Base-by-base conservation (phyloP, 306 rosid genomes). In the Cercis canadensis region DNA sequence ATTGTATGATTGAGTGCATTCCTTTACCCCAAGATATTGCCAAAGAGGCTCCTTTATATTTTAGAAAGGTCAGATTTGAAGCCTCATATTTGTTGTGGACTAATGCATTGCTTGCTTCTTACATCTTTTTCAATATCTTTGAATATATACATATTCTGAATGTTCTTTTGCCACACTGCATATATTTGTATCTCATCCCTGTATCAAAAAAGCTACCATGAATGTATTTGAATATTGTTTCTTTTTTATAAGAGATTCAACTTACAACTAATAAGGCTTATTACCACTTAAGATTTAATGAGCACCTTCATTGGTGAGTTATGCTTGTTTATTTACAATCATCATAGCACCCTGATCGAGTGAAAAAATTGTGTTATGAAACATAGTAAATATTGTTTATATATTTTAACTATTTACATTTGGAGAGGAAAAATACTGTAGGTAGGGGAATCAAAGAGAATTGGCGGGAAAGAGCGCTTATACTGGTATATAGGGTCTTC, bases 21-120 rank as follows among this genome's bases (percentile, higher is more conserved):
- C 98, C 98, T 57, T 57, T 94, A 69, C 96, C 96, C 58, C 81
- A 79, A 60, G 87, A 87, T 61, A 75, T 85, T 16, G 94, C 90
- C 41, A 86, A 87, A 76, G 92, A 94, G 62, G 96, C 97, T 84
- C 96, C 97, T 70, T 77, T 87, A 21, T 94, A 93, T 81, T 93
- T 87, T 56, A 93, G 85, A 70, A 89, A 90, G 97, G 98, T 87
- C 15, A 69, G 82, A 16, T 76, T 29, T 66, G 34, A 34, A 47
- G n/a, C 65, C 21, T 44, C 12, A 40, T 33, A 13, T 59, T 45
- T 36, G 11, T 43, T 45, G 13, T 63, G 14, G 56, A 8, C 31
- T 43, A 15, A 24, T 45, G 32, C 17, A 65, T 7, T 52, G 62
- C 45, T 56, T 62, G 12, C 41, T 11, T 43, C 31, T 51, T 10